These are phyloP conservation scores for Boletus rufocinnamomeus DNA, from an alignment of 768 basidiomycete species.

Conservation along the genomic window DNA sequence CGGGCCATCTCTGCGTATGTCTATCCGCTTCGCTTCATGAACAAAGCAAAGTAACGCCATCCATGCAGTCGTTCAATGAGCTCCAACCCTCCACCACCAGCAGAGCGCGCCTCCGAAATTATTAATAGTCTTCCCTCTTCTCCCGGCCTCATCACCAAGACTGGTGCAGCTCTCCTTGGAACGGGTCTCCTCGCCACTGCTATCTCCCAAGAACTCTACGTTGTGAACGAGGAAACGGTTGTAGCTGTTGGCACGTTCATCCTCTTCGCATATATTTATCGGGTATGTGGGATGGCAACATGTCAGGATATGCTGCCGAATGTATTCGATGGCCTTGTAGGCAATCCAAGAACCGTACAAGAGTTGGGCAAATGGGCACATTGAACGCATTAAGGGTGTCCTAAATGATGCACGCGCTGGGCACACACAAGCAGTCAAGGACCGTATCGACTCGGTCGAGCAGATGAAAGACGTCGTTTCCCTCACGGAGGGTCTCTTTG, in stretches of 20 bases:
- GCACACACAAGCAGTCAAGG: conserved; percentile 92
- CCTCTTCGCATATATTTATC: conserved; percentile 79
- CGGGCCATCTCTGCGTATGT: conserved; percentile 51
- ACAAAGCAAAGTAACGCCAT: conserved; percentile 10
- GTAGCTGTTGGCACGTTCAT: conserved; percentile 83
- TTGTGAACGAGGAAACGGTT: conserved; percentile 95
- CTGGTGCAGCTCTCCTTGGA: conserved; percentile 88
- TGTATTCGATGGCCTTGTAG: conserved; percentile 41
- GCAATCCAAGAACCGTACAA: conserved; percentile 83
- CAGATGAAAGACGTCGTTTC: conserved; percentile 96
- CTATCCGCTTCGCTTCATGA: conserved; percentile 7
- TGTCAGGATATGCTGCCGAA: conserved; percentile 1
- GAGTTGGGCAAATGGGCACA: conserved; percentile 89
- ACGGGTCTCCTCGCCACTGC: conserved; percentile 87
- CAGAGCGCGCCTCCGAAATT: conserved; percentile 86
- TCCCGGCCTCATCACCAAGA: conserved; percentile 91
- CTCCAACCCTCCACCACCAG: conserved; percentile 67
- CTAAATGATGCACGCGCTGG: conserved; percentile 80
- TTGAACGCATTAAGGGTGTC: conserved; percentile 78
- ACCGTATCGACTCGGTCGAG: conserved; percentile 87
- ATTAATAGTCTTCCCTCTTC: conserved; percentile 86
- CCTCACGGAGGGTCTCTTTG: conserved; percentile 87
- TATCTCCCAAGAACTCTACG: conserved; percentile 96
- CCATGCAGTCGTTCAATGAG: conserved; percentile 64
- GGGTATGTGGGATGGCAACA: conserved; percentile 47